phyloP scores from a whole-genome alignment of 2,329 filamentous ascomycete genomes.

The Cytospora mali region DNA sequence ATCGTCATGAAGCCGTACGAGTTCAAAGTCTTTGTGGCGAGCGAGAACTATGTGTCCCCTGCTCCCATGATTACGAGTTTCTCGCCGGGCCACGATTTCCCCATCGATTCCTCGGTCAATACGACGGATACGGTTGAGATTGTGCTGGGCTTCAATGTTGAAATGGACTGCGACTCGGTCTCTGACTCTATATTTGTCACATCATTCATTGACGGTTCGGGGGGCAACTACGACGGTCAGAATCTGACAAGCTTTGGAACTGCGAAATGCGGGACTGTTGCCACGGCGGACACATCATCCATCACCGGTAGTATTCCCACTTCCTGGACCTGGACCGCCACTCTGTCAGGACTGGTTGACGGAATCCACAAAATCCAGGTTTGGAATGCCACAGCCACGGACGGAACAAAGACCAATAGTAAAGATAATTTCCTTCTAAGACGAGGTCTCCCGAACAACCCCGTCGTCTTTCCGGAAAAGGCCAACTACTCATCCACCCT shows the following conservation, averaged over 20 bases:
- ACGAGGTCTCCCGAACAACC: constrained; percentile 58
- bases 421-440: constrained; percentile 61
- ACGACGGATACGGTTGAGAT: constrained; percentile 40
- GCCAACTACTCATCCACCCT: constrained; percentile 56
- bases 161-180: constrained; percentile 60
- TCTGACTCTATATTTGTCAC: constrained; percentile 51
- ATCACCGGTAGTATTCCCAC: constrained; percentile 55
- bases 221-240: constrained; percentile 20
- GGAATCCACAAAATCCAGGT: constrained; percentile 61
- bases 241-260: constrained; percentile 13
- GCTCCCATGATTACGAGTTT: constrained; percentile 62
- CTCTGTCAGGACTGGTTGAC: constrained; percentile 48
- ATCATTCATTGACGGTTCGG: constrained; percentile 50
- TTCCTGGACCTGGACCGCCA: constrained; percentile 49
- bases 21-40: constrained; percentile 61
- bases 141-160: constrained; percentile 58
- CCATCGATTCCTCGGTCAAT: constrained; percentile 45
- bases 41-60: constrained; percentile 51
- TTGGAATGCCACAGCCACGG: constrained; percentile 51
- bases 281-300: constrained; percentile 34
- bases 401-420: constrained; percentile 49
- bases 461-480: constrained; percentile 56
- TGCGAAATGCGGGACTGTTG: constrained; percentile 16
- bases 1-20: constrained; percentile 57
- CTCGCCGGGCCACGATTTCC: constrained; percentile 60